Evolutionary conservation across 805 yeast genomes (phyloP), one percentile per base, ranked within the genome.

Genomic region (Komagataella pastoris): DNA sequence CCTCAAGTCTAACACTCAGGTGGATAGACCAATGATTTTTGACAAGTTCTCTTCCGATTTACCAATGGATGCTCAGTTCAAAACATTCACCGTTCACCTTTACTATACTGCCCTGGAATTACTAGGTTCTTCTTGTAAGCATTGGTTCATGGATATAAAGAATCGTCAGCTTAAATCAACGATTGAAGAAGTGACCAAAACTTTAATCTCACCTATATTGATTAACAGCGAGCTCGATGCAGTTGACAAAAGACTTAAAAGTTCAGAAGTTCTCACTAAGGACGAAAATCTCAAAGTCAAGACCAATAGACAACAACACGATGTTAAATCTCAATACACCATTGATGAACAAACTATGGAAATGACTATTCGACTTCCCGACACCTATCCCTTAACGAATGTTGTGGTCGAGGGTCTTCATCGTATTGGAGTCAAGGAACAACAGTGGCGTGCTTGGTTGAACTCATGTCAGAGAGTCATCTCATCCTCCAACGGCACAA

Each of bases 401-500:
- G 83, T 93, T 7, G 70, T 72, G 7, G 89, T 93, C 1, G 79
- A 78, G 48, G 97, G 97, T 3, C 79, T 88, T 0, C 73, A 79
- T 49, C 73, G 95, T 54, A 75, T 88, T 40, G 98, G 98, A 18
- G 95, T 91, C 14, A 86, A 85, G 56, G 98, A 91, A 58, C 81
- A 79, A 55, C 89, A 87, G 65, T 90, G 97, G 96, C 84, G 88
- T 58, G 88, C 96, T 1, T 93, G 98, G 98, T 68, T 91, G 17
- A 71, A 91, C 64, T 90, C 97, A 3, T 88, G 96, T 3, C 96
- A 89, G 61, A 77, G 89, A 53, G 81, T 88, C 7, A 80, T 88
- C 24, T 76, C 88, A 1, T 75, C 85, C 45, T 85, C 85, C 58
- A 83, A 83, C 58, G 89, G 88, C 17, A 77, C 88, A 0, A 75